Evolutionary conservation across 805 yeast genomes (phyloP).

Genomic region (Metschnikowia borealis): DNA sequence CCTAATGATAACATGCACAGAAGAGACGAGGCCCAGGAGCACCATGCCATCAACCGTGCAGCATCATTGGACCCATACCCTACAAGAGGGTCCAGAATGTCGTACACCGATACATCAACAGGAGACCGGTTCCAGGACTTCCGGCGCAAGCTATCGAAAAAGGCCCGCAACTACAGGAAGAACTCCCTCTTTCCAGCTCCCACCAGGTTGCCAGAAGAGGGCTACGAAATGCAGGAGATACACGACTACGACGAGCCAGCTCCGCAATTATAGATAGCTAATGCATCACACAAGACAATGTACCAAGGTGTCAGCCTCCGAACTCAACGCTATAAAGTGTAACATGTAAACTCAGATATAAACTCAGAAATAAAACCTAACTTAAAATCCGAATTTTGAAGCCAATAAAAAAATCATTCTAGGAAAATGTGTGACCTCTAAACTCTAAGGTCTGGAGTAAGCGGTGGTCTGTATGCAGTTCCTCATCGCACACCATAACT

Average conservation of each 20-base stretch:
- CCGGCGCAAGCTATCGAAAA: slow-evolving; percentile 10
- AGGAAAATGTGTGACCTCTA: too few relatives aligned
- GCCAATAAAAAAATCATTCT: too few relatives aligned
- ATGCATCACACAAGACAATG: neutral
- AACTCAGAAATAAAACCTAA: too few relatives aligned
- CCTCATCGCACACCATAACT: slow-evolving; percentile 1
- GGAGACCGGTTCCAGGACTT: slow-evolving; percentile 10
- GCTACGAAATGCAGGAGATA: slow-evolving; percentile 8
- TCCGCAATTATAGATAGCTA: neutral
- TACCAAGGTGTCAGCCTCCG: too few relatives aligned
- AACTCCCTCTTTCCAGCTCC: slow-evolving; percentile 19
- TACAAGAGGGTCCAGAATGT: slow-evolving; percentile 6
- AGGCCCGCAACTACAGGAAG: slow-evolving; percentile 14
- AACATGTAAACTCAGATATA: too few relatives aligned
- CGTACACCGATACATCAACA: slow-evolving; percentile 9
- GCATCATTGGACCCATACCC: slow-evolving; percentile 12
- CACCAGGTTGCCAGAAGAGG: slow-evolving; percentile 14
- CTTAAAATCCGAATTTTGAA: too few relatives aligned
- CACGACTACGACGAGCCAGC: neutral
- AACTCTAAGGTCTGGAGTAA: neutral
- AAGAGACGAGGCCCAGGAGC: slow-evolving; percentile 59
- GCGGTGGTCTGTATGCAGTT: neutral
- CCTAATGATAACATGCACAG: slow-evolving; percentile 64
- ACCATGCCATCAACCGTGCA: slow-evolving; percentile 38
- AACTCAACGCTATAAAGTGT: too few relatives aligned